These are phyloP conservation scores for Clarkia xantiana DNA, from an alignment of 345 rosid genomes.

Conservation along the genomic window DNA sequence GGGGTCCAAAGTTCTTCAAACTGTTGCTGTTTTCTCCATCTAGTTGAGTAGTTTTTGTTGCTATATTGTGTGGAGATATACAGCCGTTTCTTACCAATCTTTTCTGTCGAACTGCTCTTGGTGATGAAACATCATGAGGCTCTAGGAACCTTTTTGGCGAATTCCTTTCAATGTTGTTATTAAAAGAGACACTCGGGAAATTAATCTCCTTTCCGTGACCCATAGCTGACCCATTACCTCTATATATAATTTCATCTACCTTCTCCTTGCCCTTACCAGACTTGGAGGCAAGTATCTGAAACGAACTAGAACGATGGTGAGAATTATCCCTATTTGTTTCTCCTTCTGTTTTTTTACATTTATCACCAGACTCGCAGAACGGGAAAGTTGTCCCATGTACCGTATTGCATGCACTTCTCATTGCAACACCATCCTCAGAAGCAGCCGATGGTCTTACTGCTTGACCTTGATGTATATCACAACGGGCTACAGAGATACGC, in stretches of 20 bases:
- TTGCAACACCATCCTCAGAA: constrained; percentile 12
- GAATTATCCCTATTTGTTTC: constrained; percentile 16
- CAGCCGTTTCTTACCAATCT: constrained; percentile 83
- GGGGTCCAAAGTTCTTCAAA: constrained; percentile 10
- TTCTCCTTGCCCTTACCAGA: constrained; percentile 63
- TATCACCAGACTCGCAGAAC: constrained; percentile 17
- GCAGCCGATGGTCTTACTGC: constrained; percentile 11
- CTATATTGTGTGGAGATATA: constrained; percentile 63
- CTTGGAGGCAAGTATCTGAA: constrained; percentile 11
- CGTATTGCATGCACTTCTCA: constrained; percentile 14
- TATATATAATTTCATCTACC: constrained; percentile 16
- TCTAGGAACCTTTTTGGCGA: constrained; percentile 13
- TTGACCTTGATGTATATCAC: constrained; percentile 15
- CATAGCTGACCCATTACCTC: constrained; percentile 20
- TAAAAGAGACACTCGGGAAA: constrained; percentile 20
- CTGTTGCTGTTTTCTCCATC: constrained; percentile 17
- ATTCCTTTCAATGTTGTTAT: neutral
- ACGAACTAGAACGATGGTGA: constrained; percentile 13
- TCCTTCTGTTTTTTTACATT: constrained; percentile 9
- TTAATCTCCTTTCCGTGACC: constrained; percentile 22
- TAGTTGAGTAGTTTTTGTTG: constrained; percentile 29
- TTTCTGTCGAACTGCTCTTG: constrained; percentile 36
- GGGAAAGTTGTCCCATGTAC: constrained; percentile 17
- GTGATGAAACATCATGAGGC: constrained; percentile 14
- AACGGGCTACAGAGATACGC: constrained; percentile 13